Conservation (phyloP, 2,329 filamentous ascomycete species). For the Berkeleyomyces basicola region DNA sequence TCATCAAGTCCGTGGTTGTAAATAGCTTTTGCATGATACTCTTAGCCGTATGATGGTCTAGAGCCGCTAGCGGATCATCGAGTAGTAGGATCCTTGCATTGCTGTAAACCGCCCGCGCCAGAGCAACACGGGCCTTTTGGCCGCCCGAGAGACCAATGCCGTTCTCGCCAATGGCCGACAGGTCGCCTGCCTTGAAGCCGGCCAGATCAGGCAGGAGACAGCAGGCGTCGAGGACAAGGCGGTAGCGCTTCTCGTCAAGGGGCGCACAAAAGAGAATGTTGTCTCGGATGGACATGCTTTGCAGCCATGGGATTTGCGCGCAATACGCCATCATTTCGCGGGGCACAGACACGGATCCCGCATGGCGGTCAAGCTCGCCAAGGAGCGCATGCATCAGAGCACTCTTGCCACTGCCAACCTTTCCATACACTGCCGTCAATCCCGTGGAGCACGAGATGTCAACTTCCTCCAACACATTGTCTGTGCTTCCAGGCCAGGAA, state of each 20-base stretch:
- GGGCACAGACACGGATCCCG: slow-evolving; percentile 31
- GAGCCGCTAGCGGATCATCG: slow-evolving; percentile 45
- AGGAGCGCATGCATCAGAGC: slow-evolving; percentile 42
- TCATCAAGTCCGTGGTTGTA: slow-evolving; percentile 34
- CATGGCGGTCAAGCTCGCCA: slow-evolving; percentile 49
- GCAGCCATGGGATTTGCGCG: slow-evolving; percentile 46
- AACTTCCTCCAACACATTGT: slow-evolving; percentile 32
- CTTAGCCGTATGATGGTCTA: slow-evolving; percentile 46
- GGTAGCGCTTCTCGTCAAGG: slow-evolving; percentile 39
- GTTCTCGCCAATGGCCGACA: slow-evolving; percentile 43
- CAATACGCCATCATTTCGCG: slow-evolving; percentile 37
- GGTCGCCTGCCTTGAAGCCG: slow-evolving; percentile 39
- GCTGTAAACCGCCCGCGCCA: slow-evolving; percentile 47
- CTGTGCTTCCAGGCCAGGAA: slow-evolving; percentile 53
- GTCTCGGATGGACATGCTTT: slow-evolving; percentile 47
- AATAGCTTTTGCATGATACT: slow-evolving; percentile 46
- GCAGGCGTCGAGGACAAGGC: slow-evolving; percentile 43
- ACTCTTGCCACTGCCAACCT: slow-evolving; percentile 45
- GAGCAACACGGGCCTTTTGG: slow-evolving; percentile 43
- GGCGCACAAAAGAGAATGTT: slow-evolving; percentile 47
- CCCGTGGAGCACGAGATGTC: slow-evolving; percentile 31
- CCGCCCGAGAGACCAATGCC: slow-evolving; percentile 47
- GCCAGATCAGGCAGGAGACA: slow-evolving; percentile 39
- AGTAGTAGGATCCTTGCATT: slow-evolving; percentile 38
- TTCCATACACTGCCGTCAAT: slow-evolving; percentile 39